Percentiles rank a stretch among this genome's conserved stretches.
These are phyloP conservation scores for Medicago lupulina DNA, from an alignment of 306 rosid genomes.

Conservation along the genomic window DNA sequence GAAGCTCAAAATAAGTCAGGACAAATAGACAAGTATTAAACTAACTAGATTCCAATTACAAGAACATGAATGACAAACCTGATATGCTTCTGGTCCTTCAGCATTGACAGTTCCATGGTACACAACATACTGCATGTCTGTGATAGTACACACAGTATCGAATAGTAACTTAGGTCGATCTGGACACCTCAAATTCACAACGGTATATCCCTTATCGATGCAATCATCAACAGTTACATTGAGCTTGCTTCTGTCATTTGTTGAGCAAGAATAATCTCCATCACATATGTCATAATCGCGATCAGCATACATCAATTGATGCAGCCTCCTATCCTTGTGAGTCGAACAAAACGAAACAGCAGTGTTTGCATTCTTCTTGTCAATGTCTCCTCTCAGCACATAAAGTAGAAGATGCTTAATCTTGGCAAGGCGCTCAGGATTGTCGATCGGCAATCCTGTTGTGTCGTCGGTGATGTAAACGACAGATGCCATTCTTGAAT, in stretches of 20 bases:
- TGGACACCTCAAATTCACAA: slow-evolving; percentile 86
- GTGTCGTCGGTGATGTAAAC: slow-evolving; percentile 78
- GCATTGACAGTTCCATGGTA: slow-evolving; percentile 89
- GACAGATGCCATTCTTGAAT: slow-evolving; percentile 96
- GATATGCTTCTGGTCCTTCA: slow-evolving; percentile 94
- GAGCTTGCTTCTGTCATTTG: slow-evolving; percentile 64
- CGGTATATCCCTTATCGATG: slow-evolving; percentile 88
- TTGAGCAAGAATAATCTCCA: slow-evolving; percentile 53
- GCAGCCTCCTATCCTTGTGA: slow-evolving; percentile 96
- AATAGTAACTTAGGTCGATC: slow-evolving; percentile 90
- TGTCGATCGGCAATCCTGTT: slow-evolving; percentile 64
- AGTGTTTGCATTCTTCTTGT: slow-evolving; percentile 83
- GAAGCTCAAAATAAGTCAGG: no score
- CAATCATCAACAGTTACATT: slow-evolving; percentile 75
- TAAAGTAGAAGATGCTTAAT: slow-evolving; percentile 77
- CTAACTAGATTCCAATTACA: no score
- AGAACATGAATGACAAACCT: slow-evolving; percentile 52
- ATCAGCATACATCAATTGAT: slow-evolving; percentile 97
- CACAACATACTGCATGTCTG: slow-evolving; percentile 97
- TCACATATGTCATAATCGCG: slow-evolving; percentile 78
- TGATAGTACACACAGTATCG: slow-evolving; percentile 86
- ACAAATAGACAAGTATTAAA: slow-evolving; percentile 35
- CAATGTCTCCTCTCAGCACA: slow-evolving; percentile 85
- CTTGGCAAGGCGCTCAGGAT: slow-evolving; percentile 66
- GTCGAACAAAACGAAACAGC: slow-evolving; percentile 92